Conservation (phyloP, 2,329 filamentous ascomycete species). For the Pseudonectria foliicola region DNA sequence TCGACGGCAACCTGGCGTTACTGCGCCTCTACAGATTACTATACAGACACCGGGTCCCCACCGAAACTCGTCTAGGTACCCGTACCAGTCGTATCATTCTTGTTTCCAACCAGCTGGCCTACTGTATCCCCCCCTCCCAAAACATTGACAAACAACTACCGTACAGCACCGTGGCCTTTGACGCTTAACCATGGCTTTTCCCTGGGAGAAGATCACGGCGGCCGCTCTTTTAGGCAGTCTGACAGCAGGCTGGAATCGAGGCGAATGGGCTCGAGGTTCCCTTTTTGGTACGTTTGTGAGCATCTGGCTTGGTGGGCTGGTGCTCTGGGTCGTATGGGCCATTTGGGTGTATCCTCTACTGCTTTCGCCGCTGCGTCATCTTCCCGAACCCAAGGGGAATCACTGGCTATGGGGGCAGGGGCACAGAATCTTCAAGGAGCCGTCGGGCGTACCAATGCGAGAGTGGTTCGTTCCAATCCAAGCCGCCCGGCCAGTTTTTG, state of each 20-base stretch:
- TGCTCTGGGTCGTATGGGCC: conserved; percentile 33
- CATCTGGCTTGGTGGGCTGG: conserved; percentile 29
- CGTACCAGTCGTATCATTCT: no score
- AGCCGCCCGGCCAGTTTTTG: not conserved
- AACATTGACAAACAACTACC: no score
- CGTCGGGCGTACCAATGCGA: conserved; percentile 38
- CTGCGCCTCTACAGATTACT: no score
- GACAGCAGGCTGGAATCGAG: conserved; percentile 11
- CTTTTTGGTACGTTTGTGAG: conserved; percentile 28
- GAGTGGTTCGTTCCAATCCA: conserved; percentile 35
- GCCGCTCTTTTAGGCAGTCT: conserved; percentile 18
- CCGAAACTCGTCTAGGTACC: no score
- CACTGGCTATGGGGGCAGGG: conserved; percentile 45
- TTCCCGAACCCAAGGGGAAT: conserved; percentile 37
- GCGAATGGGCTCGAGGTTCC: conserved; percentile 22
- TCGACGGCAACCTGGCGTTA: no score
- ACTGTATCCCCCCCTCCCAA: no score
- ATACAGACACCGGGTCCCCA: no score
- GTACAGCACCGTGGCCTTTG: no score
- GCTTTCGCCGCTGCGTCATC: conserved; percentile 41
- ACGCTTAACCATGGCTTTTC: conserved; percentile 21
- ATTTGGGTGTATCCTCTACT: conserved; percentile 42
- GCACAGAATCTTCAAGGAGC: conserved; percentile 28
- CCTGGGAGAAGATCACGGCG: conserved; percentile 17
- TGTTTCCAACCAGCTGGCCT: no score